Evolutionary conservation across 1,284 basidiomycete species (phyloP).

Genomic region (Peniophora sp.): DNA sequence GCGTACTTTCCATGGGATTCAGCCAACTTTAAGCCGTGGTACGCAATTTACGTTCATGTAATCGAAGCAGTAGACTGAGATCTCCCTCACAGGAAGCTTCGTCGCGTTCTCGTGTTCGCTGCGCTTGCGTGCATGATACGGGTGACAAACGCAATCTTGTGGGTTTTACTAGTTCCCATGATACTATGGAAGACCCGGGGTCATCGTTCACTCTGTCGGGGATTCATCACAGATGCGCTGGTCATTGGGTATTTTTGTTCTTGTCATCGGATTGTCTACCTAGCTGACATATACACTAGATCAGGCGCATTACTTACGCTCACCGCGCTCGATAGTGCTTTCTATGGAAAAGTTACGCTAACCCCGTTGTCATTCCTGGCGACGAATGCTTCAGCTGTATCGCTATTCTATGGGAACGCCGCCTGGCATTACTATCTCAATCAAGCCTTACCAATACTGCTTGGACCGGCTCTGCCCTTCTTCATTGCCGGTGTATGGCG

Average conservation of each 20-base stretch:
- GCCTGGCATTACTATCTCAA: constrained; percentile 85
- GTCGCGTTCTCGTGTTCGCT: constrained; percentile 45
- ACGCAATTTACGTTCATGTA: not conserved
- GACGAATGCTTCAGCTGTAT: constrained; percentile 76
- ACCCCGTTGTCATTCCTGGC: constrained; percentile 78
- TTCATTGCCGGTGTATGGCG: constrained; percentile 52
- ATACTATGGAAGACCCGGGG: constrained; percentile 42
- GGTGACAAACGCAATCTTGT: constrained; percentile 83
- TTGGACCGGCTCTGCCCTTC: constrained; percentile 68
- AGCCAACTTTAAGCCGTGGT: constrained; percentile 4
- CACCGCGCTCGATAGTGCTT: constrained; percentile 56
- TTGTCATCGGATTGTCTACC: not conserved
- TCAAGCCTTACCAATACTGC: constrained; percentile 81
- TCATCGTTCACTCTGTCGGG: constrained; percentile 20
- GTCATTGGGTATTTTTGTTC: constrained; percentile 33
- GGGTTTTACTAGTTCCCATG: constrained; percentile 60
- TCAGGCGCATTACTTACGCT: constrained; percentile 27
- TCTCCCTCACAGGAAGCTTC: constrained; percentile 17
- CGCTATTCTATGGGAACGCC: constrained; percentile 90
- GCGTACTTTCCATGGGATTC: constrained; percentile 71
- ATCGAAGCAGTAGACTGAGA: constrained; percentile 11
- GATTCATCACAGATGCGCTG: constrained; percentile 28
- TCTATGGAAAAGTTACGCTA: constrained; percentile 63
- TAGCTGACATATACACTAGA: constrained; percentile 19
- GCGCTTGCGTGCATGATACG: constrained; percentile 76